Base-by-base conservation (phyloP, 768 basidiomycete species). In the Tephrocybe rancida region DNA sequence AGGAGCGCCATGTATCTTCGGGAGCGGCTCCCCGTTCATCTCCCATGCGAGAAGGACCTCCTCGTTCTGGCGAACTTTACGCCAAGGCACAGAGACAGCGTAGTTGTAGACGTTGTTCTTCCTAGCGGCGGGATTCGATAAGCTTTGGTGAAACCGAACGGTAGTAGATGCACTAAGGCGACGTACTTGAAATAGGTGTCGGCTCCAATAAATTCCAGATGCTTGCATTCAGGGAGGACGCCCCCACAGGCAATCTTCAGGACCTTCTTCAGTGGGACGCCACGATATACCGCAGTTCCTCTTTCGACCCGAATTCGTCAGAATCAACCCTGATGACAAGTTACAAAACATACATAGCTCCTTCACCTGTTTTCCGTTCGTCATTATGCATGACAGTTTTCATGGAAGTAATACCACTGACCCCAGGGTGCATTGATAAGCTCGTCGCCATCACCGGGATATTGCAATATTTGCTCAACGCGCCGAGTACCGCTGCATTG, bases 121-220 rank as follows among this genome's bases (percentile, higher is more conserved):
- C 56, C 71, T 72, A 51, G 2, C 34, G 16, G n/a, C 10, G 16
- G 22, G 41, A 11, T 42, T 14, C 35, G 41, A 22, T 30, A 21
- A 24, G 30, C 19, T 24, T 13, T 25, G 22, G 25, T 2, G 16
- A 6, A 18, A 19, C 2, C 9, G 16, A 2, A 27, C 5, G 22
- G 13, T 27, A 6, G 21, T 8, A 38, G 45, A 10, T 45, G 14
- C 26, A 3, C 16, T 3, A 6, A 25, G 19, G 37, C 16, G 25
- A 52, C 70, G 34, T 34, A 77, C 80, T 80, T 79, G 71, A 81
- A 81, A 62, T 82, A 82, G 1, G 81, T 82, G 55, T 83, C 81
- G 5, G 80, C 81, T 21, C 81, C 81, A 54, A 82, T 75, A 62
- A 82, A 79, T 61, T 83, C 81, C 57, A 82, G 67, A 60, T 82